Conservation (phyloP, 2,329 filamentous ascomycete genomes). For the Ophiostoma montium region DNA sequence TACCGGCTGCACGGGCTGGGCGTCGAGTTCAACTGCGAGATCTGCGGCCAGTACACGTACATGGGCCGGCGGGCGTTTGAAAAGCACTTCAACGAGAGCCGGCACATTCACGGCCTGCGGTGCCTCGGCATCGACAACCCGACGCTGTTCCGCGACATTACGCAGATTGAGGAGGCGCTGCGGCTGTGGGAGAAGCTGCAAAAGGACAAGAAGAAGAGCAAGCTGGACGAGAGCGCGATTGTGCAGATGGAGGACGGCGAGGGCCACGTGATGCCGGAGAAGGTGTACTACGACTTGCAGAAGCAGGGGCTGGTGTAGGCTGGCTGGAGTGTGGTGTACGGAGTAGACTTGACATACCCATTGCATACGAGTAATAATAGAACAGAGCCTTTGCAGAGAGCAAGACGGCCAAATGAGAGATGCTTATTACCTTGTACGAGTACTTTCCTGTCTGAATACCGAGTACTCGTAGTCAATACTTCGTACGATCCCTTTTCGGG, state of each 20-base stretch:
- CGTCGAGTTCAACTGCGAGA: conserved; percentile 88
- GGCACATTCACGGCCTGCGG: conserved; percentile 86
- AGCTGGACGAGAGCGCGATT: conserved; percentile 63
- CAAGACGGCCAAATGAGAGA: no score
- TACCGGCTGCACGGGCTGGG: conserved; percentile 94
- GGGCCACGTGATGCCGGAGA: conserved; percentile 98
- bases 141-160: conserved; percentile 86
- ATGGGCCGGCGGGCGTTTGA: conserved; percentile 72
- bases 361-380: no score
- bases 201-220: conserved; percentile 65
- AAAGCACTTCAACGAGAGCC: conserved; percentile 92
- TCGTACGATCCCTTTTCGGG: conserved; percentile 8
- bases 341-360: no score
- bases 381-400: no score
- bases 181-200: conserved; percentile 89
- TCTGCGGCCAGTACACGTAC: conserved; percentile 49
- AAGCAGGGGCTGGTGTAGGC: conserved; percentile 70
- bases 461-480: no score
- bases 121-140: conserved; percentile 90
- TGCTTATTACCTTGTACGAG: no score
- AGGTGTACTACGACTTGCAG: conserved; percentile 90
- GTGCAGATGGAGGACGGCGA: conserved; percentile 98
- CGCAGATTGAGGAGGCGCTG: conserved; percentile 75
- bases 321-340: no score
- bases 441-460: no score